Base-by-base conservation (phyloP, 2,329 filamentous ascomycete species). In the Eurotiales sp. region DNA sequence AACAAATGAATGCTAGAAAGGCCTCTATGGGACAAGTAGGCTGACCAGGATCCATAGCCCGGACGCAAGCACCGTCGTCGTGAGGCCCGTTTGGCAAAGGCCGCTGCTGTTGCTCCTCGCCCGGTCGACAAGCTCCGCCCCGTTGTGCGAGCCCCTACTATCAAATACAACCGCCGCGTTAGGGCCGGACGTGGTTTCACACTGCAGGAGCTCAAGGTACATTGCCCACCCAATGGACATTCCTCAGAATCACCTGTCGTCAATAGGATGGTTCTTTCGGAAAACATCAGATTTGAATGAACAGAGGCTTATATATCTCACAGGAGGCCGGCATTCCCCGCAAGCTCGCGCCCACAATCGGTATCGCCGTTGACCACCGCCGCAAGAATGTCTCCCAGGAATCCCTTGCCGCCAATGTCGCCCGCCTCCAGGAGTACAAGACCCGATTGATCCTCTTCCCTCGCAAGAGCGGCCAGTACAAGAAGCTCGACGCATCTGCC, bases 141-240 rank as follows among this genome's bases (percentile, higher is more conserved):
- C 64, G 80, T 97, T 77, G 92, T 99, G 67, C 88, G 91, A 81
- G 97, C 92, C 87, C 92, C 93, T 72, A 92, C 89, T 69, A 78
- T 96, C 82, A 96, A 95, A 84, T 95, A 99, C 85, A 99, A 99
- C 89, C 91, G 93, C 74, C 90, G 90, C 74, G 88, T 95, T 72
- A 87, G 93, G 75, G 85, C 90, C 72, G 93, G 93, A 77, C 90
- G 93, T 82, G 93, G 93, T 75, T 99, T 99, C 87, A 90, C 92
- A 67, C 82, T 97, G 64, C 82, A 86, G 79, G 93, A 99, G 85
- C 83, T 99, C 75, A 99, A 99, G 91, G 92, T 96, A 87, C 34
- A 19, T 37, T 14, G 4, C 10, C 30, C 30, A 49, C 21, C 30
- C 15, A 29, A 11, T 27, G 41, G 23, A 17, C 15, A 52, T 22